Evolutionary conservation across 2,329 filamentous ascomycete genomes (phyloP), one percentile per base, ranked within the genome.

Genomic region (Aphanocladium album): DNA sequence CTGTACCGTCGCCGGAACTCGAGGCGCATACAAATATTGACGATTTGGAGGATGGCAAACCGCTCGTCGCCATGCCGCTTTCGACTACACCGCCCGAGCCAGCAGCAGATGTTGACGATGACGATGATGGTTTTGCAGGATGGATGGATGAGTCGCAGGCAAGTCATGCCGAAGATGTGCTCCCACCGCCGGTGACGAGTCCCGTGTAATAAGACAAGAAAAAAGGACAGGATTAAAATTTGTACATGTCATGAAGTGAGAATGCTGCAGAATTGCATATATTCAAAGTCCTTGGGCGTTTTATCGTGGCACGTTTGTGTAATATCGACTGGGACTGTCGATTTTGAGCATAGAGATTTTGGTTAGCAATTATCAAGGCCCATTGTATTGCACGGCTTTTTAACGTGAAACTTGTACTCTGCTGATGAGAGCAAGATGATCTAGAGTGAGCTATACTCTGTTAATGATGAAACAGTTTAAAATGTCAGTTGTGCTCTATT

Each of bases 41-140:
- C 5, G 41, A 47, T 12, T 6, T 55, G 6, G 39, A 55, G 17
- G 27, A 17, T 3, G 43, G 41, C 3, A 56, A 60, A 9, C 59
- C 59, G 8, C 33, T 60, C 12, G 57, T 65, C 5, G 62, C 64
- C 9, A 60, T 66, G 39, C 65, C 60, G 14, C 41, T 49, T 17
- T 60, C 59, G 6, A 60, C 52, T 14, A 60, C 59, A 12, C 59
- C 61, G 12, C 54, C 60, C 7, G 43, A 37, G 39, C 52, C 27
- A 27, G 37, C 54, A 16, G 37, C 33, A n/a, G 59, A 50, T 5
- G 54, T 66, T 2, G 69, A 68, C 11, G 65, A 67, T 3, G 69
- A 68, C 12, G 65, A 68, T 25, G 68, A 69, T 9, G 68, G 67
- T 21, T 68, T 65, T 39, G 69, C 67, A 12, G 66, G 69, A 7